A percentile compares a stretch with the other conserved stretches of the same genome.
These are phyloP conservation scores for Flaveria floridana DNA, from an alignment of 140 eudicot species.

Conservation along the genomic window DNA sequence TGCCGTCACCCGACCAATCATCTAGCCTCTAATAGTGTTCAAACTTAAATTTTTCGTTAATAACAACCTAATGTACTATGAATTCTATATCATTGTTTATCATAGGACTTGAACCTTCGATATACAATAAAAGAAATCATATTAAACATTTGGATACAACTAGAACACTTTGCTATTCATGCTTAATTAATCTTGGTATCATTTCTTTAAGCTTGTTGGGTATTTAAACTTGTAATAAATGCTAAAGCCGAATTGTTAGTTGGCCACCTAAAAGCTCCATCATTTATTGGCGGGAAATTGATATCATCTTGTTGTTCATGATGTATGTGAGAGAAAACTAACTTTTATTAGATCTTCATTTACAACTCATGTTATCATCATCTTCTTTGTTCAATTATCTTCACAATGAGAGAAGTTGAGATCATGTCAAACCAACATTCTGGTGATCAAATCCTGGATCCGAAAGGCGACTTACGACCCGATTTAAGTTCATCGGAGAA, in stretches of 20 bases:
- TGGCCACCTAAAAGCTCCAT: constrained; percentile 44
- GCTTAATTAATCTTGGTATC: not conserved
- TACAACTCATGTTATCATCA: constrained; percentile 1
- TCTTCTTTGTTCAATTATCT: constrained; percentile 6
- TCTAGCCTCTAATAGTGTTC: not conserved
- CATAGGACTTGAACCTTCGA: no score
- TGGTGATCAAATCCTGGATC: constrained; percentile 26
- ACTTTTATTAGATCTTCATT: constrained; percentile 4
- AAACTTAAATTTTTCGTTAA: no score
- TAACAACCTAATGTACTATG: no score
- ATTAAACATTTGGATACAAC: no score
- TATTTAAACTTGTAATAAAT: constrained; percentile 5
- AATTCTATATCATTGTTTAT: no score
- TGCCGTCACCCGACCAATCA: not conserved
- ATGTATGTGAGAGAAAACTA: constrained; percentile 29
- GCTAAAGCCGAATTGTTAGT: constrained; percentile 41
- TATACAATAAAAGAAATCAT: no score
- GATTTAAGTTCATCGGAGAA: constrained; percentile 32
- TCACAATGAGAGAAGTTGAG: constrained; percentile 58
- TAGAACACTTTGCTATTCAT: no score
- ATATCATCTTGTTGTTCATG: constrained; percentile 26
- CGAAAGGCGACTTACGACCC: constrained; percentile 32
- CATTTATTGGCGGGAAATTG: constrained; percentile 44
- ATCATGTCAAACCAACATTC: constrained; percentile 32
- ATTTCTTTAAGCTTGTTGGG: not conserved